Evolutionary conservation across 768 basidiomycete species (phyloP), one percentile per base, ranked within the genome.

Genomic region (Kwoniella mangroviensis): DNA sequence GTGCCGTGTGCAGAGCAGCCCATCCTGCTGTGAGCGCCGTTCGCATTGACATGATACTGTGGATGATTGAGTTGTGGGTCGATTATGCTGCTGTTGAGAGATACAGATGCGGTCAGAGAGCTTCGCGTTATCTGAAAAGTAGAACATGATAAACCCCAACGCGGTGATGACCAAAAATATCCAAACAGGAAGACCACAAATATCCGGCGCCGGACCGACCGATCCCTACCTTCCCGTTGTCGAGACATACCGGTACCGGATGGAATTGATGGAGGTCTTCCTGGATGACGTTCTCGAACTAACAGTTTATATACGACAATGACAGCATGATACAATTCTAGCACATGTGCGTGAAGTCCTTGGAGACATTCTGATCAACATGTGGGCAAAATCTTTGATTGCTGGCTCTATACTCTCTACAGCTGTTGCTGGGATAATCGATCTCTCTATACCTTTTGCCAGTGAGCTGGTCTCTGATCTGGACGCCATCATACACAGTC

Each of bases 1-100:
- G 78, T 6, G 74, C 55, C 1, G 79, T 73, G 63, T 81, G 79
- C 4, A 79, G 61, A 17, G 75, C 79, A 13, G 76, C 72, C 79
- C 79, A 81, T 40, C 55, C 56, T 3, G 76, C 72, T 22, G 69
- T 75, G n/a, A 79, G 58, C 10, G 71, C 71, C 9, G 71, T 74
- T 21, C 71, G 26, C 19, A 65, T 57, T n/a, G 67, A 26, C 43
- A 52, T 69, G 3, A 51, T 58, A 43, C 58, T 5, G 22, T 28
- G 13, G 59, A 4, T 42, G 59, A 22, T 34, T 34, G 3, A 7
- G 34, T 34, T 7, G 21, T 19, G 7, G 10, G 54, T 55, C 54
- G 54, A 10, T 55, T 55, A 17, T 55, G 22, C 7, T 55, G 54
- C 54, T 19, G 12, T 17, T 55, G 45, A 13, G 15, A 17, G 15